Evolutionary conservation across 768 basidiomycete species (phyloP).

Genomic region (Rhizopogon roseolus): DNA sequence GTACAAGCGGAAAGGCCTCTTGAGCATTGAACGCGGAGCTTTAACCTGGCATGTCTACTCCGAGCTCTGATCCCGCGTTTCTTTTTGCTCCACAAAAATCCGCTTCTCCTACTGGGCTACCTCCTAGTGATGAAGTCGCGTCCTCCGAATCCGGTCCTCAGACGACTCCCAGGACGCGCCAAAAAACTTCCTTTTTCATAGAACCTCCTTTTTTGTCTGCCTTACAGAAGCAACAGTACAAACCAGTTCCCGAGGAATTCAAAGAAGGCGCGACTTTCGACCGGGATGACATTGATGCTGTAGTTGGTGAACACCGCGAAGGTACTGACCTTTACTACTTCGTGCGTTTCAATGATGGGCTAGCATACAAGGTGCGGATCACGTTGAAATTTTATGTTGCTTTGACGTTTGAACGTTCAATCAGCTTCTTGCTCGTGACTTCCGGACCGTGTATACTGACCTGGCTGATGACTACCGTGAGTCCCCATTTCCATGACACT

Average conservation of each 20-base stretch:
- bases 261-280: conserved; percentile 29
- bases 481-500: conserved; percentile 13
- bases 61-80: conserved; percentile 8
- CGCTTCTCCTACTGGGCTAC: conserved; percentile 9
- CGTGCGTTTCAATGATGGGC: conserved; percentile 53
- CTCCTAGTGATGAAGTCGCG: conserved; percentile 3
- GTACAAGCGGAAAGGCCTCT: background rate
- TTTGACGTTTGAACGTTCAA: conserved; percentile 2
- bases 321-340: conserved; percentile 48
- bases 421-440: conserved; percentile 39
- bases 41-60: conserved; percentile 10
- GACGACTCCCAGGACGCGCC: conserved; percentile 9
- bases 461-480: conserved; percentile 56
- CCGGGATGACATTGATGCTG: conserved; percentile 32
- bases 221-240: conserved; percentile 38
- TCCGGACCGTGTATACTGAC: conserved; percentile 34
- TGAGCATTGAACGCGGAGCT: background rate
- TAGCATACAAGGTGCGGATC: conserved; percentile 48
- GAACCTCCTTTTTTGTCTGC: conserved; percentile 32
- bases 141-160: conserved; percentile 3
- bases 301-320: conserved; percentile 54
- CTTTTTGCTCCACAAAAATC: conserved; percentile 12
- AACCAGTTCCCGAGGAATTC: conserved; percentile 27
- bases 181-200: conserved; percentile 27
- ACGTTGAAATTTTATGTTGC: background rate